Base-by-base conservation (phyloP, 345 rosid genomes). In the Hevea brasiliensis region DNA sequence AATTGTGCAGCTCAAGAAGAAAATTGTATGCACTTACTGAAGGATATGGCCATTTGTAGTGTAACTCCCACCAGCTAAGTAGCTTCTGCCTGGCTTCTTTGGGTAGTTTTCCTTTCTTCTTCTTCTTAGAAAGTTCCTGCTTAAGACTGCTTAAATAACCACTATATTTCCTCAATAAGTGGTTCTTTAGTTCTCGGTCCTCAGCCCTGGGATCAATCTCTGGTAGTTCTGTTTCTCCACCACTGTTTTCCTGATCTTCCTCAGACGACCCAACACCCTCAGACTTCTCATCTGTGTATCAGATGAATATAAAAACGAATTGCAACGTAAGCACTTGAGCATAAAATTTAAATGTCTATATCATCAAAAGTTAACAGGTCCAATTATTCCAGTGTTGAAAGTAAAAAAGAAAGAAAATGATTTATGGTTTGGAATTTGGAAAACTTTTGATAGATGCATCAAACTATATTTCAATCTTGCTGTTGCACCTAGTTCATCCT, bases 41-140 rank as follows among this genome's bases (percentile, higher is more conserved):
- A 70, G 99, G 99, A 80, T 95, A 95, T 6, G 99, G 99, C 99
- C 99, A 95, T 81, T 95, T 92, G 84, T 95, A 95, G 81, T 95
- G 99, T 37, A 95, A 77, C 80, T 92, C 99, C 99, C 99, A 95
- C 99, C 99, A 95, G 70, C 82, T 87, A 44, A 95, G 98, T 63
- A 95, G 89, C 87, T 92, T 95, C 84, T 95, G 98, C 81, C 99
- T 87, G 65, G 98, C 99, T 81, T 95, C 99, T 85, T 95, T 95
- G 1, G 99, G 99, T 51, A 95, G 87, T 77, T 95, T 95, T 11
- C 99, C 99, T 85, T 95, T 95, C 91, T 95, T 95, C 84, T 89
- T 95, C 77, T 95, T 95, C 92, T 95, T 95, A 59, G 99, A 95
- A 40, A 95, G 92, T 71, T 95, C 98, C 72, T 95, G 98, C 83